A percentile compares a stretch with the other conserved stretches of the same genome.
phyloP scores from a whole-genome alignment of 1,284 basidiomycete genomes.

The Ustanciosporium gigantosporum region DNA sequence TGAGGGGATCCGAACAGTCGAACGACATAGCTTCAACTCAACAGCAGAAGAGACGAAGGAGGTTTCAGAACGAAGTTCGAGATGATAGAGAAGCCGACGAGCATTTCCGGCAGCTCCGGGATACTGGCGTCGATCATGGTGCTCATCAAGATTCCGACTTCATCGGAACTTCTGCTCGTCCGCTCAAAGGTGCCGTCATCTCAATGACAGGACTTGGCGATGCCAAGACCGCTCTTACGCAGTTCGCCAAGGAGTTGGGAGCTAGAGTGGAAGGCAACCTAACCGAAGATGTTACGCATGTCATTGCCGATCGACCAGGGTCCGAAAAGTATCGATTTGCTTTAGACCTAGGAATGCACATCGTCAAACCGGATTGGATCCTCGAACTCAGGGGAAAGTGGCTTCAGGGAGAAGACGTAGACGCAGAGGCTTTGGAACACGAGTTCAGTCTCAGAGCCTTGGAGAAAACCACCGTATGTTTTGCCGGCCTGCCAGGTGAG shows the following conservation, averaged over 20 bases:
- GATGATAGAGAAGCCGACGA: conserved; percentile 51
- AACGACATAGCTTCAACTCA: conserved; percentile 8
- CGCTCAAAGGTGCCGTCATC: conserved; percentile 69
- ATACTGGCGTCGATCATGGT: conserved; percentile 56
- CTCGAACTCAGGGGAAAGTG: conserved; percentile 71
- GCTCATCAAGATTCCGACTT: conserved; percentile 52
- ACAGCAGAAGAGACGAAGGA: conserved; percentile 5
- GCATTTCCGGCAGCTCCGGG: conserved; percentile 33
- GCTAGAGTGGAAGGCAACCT: conserved; percentile 71
- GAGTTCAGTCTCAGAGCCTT: conserved; percentile 71
- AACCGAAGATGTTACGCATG: conserved; percentile 78
- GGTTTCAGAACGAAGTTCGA: conserved; percentile 5
- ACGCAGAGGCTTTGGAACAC: conserved; percentile 68
- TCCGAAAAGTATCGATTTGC: conserved; percentile 84
- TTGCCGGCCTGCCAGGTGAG: conserved; percentile 63
- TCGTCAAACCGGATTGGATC: conserved; percentile 75
- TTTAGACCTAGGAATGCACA: conserved; percentile 72
- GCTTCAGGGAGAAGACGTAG: conserved; percentile 75
- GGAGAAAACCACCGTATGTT: conserved; percentile 68
- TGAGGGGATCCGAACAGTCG: conserved; percentile 1
- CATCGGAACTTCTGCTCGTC: conserved; percentile 63
- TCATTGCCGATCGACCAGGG: conserved; percentile 72
- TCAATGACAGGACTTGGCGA: conserved; percentile 75
- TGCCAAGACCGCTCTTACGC: conserved; percentile 70
- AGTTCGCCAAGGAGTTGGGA: conserved; percentile 75